Percentiles rank a stretch among this genome's conserved stretches.
Evolutionary conservation across 1,284 basidiomycete species (phyloP).

Genomic region (Coniferiporia sulphurascens): DNA sequence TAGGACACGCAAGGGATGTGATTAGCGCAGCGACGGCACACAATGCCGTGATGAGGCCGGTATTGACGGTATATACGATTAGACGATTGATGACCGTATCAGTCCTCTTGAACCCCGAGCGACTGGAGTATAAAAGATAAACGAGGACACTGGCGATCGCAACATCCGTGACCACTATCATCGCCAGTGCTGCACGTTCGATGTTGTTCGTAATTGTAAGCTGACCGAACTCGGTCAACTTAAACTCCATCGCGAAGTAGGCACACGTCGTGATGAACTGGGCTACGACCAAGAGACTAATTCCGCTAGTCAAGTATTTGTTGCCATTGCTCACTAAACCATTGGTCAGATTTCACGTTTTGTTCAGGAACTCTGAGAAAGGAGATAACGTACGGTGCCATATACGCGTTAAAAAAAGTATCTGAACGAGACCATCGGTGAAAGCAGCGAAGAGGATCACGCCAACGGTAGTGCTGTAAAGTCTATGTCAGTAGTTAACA

Average conservation of each 20-base stretch:
- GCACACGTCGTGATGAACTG: constrained; percentile 1
- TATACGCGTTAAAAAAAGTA: neutral
- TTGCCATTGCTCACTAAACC: constrained; percentile 1
- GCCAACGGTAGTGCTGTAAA: neutral
- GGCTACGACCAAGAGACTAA: neutral
- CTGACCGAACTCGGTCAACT: neutral
- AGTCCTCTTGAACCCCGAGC: constrained; percentile 2
- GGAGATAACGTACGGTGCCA: constrained; percentile 4
- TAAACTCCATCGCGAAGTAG: neutral
- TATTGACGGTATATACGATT: constrained; percentile 3
- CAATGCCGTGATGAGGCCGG: constrained; percentile 5
- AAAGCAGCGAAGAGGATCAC: neutral
- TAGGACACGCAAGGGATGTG: neutral
- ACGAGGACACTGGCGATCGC: neutral
- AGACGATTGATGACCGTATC: constrained; percentile 6
- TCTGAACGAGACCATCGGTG: neutral
- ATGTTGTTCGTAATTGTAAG: neutral
- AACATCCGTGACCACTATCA: neutral
- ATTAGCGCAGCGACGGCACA: constrained; percentile 8
- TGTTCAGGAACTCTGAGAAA: neutral
- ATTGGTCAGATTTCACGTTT: neutral
- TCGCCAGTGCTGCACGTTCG: neutral
- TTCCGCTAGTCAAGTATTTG: neutral
- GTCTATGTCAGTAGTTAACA: neutral
- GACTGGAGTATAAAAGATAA: neutral